These are phyloP conservation scores for Crepidotus variabilis DNA, from an alignment of 768 basidiomycete species.

Conservation along the genomic window DNA sequence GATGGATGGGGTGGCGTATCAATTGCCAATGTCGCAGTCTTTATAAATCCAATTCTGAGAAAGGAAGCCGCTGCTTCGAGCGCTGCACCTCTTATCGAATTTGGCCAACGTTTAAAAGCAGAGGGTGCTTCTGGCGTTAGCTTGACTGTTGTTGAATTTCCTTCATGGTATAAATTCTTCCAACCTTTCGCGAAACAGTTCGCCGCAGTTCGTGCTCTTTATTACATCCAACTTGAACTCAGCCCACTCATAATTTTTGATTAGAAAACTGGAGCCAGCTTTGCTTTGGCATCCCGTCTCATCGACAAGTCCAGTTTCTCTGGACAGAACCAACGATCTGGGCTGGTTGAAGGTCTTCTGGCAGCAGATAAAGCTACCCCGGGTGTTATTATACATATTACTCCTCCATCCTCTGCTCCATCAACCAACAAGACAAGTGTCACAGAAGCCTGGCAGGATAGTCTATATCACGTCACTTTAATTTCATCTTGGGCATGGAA, in stretches of 20 bases:
- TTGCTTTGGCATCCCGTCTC: conserved; percentile 42
- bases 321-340: conserved; percentile 22
- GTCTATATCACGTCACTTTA: conserved; percentile 43
- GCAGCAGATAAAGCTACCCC: conserved; percentile 31
- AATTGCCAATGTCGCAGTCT: conserved; percentile 30
- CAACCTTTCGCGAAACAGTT: conserved; percentile 30
- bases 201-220: conserved; percentile 30
- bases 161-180: conserved; percentile 38
- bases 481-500: conserved; percentile 44
- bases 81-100: conserved; percentile 36
- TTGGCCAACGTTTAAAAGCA: conserved; percentile 24
- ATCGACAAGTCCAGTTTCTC: conserved; percentile 36
- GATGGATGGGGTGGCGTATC: conserved; percentile 47
- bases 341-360: conserved; percentile 33
- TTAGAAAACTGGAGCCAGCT: conserved; percentile 34
- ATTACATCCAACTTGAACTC: not conserved
- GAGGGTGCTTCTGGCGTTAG: conserved; percentile 21
- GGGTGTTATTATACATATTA: conserved; percentile 38
- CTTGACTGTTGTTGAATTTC: conserved; percentile 34
- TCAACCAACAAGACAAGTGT: conserved; percentile 36
- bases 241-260: not conserved
- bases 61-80: conserved; percentile 34
- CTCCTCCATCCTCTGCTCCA: conserved; percentile 32
- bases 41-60: conserved; percentile 41
- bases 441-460: conserved; percentile 40